Conservation (phyloP, 139 green algal genomes). For the Closterium sp. region DNA sequence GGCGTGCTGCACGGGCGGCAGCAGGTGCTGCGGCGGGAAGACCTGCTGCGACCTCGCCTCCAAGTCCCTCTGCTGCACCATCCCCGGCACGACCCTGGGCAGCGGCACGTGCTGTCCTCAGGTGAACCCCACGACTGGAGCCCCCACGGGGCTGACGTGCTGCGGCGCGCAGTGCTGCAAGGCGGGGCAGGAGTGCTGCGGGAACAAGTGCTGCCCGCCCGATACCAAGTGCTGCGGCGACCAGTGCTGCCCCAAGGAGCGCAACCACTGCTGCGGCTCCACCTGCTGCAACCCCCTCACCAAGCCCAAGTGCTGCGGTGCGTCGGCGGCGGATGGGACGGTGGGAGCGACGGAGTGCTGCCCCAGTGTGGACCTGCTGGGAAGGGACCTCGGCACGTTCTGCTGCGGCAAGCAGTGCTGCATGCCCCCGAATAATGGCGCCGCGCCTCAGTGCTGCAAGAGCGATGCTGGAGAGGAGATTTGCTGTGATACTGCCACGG, state of each 20-base stretch:
- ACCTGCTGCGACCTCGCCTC: neutral
- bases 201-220: neutral
- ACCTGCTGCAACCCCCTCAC: neutral
- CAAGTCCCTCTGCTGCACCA: neutral
- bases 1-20: neutral
- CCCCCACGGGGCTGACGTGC: neutral
- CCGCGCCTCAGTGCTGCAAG: neutral
- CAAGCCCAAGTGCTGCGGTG: neutral
- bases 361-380: neutral
- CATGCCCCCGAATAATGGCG: neutral
- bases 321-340: neutral
- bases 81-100: neutral
- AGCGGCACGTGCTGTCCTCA: neutral
- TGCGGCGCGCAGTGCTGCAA: neutral
- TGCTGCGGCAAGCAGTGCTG: neutral
- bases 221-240: neutral
- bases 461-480: neutral
- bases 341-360: neutral
- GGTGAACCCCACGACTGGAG: neutral
- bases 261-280: neutral
- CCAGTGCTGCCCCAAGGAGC: neutral
- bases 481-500: neutral
- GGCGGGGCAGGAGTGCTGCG: neutral
- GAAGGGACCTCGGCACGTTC: neutral
- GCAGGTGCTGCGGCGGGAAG: neutral